Percentiles rank a stretch among this genome's conserved stretches.
Evolutionary conservation across 1,284 basidiomycete genomes (phyloP).

Genomic region (Leccinum solheimii): DNA sequence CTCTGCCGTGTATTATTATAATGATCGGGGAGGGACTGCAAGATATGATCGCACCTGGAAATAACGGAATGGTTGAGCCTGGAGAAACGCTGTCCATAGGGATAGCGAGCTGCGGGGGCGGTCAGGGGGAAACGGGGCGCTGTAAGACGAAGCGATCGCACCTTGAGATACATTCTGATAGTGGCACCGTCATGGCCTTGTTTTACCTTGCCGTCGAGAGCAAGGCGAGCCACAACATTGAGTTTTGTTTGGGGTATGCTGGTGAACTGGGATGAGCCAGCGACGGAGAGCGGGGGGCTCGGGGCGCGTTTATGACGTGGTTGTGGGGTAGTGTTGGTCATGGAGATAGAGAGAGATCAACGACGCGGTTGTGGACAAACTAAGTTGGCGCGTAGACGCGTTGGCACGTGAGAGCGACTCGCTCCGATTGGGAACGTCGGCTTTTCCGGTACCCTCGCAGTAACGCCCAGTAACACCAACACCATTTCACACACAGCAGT

Average conservation of each 20-base stretch:
- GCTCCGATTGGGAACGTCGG: constrained; percentile 6
- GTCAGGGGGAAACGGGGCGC: constrained; percentile 6
- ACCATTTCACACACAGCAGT: neutral
- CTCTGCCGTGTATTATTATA: constrained; percentile 45
- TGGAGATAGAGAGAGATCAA: neutral
- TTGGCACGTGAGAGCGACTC: constrained; percentile 20
- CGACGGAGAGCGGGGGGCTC: constrained; percentile 45
- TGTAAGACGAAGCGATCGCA: constrained; percentile 31
- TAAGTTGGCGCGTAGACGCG: constrained; percentile 25
- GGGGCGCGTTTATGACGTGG: constrained; percentile 38
- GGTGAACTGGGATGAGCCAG: constrained; percentile 38
- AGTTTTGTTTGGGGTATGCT: constrained; percentile 46
- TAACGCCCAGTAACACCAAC: neutral
- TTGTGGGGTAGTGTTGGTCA: constrained; percentile 16
- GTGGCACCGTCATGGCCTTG: constrained; percentile 61
- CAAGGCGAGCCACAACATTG: constrained; percentile 71
- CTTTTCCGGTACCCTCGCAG: neutral
- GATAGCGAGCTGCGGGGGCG: constrained; percentile 54
- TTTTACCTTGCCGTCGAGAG: constrained; percentile 71
- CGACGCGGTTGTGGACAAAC: constrained; percentile 8
- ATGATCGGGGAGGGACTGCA: neutral
- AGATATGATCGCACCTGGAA: constrained; percentile 53
- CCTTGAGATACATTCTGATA: constrained; percentile 76
- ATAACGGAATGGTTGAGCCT: constrained; percentile 66
- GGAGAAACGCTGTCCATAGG: constrained; percentile 63